Conservation (phyloP, 768 basidiomycete species). For the Xerocomus spinulosus region DNA sequence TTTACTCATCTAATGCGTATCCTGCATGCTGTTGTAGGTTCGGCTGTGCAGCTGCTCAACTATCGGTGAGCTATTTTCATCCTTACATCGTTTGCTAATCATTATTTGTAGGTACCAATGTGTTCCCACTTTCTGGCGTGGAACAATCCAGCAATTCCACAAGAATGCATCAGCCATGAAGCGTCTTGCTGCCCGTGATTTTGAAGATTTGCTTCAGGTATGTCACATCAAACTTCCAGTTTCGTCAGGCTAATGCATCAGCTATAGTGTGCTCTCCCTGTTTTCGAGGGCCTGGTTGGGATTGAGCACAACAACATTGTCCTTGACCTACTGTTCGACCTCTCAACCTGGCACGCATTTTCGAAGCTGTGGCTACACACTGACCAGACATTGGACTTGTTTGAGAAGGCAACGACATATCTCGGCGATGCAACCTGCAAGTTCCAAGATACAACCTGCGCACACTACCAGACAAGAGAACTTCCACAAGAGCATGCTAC, state of each 20-base stretch:
- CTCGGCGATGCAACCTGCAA: conserved; percentile 16
- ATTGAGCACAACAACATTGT: not conserved
- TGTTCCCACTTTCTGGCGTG: conserved; percentile 31
- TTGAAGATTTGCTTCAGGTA: conserved; percentile 37
- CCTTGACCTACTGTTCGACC: not conserved
- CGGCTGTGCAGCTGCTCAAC: too few relatives aligned
- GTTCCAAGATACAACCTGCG: conserved; percentile 22
- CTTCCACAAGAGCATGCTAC: conserved; percentile 11
- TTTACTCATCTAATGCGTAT: too few relatives aligned
- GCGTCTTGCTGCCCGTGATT: conserved; percentile 34
- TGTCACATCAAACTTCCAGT: conserved; percentile 6
- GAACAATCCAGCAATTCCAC: conserved; percentile 30
- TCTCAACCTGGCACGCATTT: not conserved
- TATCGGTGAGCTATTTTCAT: too few relatives aligned
- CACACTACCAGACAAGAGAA: conserved; percentile 19
- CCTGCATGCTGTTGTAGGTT: too few relatives aligned
- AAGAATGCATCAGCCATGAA: conserved; percentile 35
- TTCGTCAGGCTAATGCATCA: not conserved
- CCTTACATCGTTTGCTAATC: too few relatives aligned
- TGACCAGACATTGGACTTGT: conserved; percentile 1
- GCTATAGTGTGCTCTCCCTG: conserved; percentile 2
- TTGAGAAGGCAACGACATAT: conserved; percentile 1
- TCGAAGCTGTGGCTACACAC: conserved; percentile 15
- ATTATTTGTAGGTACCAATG: conserved; percentile 32
- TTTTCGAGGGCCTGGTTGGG: conserved; percentile 8